Base-by-base conservation (phyloP, 75 land plant species). In the Adiantum capillusveneris region DNA sequence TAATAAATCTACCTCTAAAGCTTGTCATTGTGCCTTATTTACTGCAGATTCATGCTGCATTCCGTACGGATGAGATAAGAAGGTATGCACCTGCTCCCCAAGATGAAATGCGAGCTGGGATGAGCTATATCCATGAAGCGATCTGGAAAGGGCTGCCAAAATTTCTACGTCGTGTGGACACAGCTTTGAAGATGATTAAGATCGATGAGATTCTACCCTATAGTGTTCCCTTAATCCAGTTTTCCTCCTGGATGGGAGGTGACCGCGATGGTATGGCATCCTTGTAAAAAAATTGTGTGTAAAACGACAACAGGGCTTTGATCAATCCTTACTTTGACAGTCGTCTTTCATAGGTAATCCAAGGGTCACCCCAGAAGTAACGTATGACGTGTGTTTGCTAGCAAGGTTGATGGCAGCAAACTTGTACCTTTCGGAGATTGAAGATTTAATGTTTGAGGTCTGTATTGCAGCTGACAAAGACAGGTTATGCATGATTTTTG, bases 171-270 rank as follows among this genome's bases (percentile, higher is more conserved):
- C 89, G 98, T 37, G 81, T 93, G 34, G 98, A 93, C 70, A 93
- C 98, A 0, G 98, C 98, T 46, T 61, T 93, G 59, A 89, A 83
- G 58, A 79, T 84, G 46, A 88, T 93, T 37, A 96, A 96, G 31
- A 80, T 93, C 11, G 66, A 85, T 53, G 96, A 93, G 59, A 81
- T 90, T 25, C 72, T 93, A 50, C 98, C 98, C 16, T 83, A 93
- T 63, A 93, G 83, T 85, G 96, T 94, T 25, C 95, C 98, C 27
- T 87, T 93, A 13, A 89, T 93, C 50, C 95, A 88, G 49, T 93
- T 93, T 50, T 93, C 98, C 44, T 93, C 98, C 9, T 93, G 98
- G 98, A 93, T 93, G 98, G 98, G 98, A 64, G 98, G 98, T 31
- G 98, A 93, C 70, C 90, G 98, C 59, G 98, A 93, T 77, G 98